These are phyloP conservation scores for Theileria orientalis DNA, from an alignment of 169 alveolate genomes.

Conservation along the genomic window DNA sequence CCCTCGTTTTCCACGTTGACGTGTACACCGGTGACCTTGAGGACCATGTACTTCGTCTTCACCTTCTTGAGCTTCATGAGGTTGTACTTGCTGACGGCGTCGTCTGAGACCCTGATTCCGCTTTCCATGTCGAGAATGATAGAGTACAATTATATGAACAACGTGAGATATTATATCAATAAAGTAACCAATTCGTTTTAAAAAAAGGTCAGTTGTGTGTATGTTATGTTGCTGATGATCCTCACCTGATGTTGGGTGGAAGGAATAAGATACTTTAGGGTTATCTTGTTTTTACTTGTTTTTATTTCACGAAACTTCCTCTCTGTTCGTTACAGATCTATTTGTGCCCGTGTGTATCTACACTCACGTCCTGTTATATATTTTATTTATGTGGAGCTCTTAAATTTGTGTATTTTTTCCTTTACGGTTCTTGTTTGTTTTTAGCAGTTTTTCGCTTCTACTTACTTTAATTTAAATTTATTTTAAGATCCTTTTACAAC, in stretches of 20 bases:
- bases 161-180: neutral
- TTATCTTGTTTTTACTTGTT: neutral
- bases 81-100: slow-evolving; percentile 66
- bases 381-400: too few species aligned
- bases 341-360: too few species aligned
- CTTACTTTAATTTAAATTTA: too few species aligned
- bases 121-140: slow-evolving; percentile 67
- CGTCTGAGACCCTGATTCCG: slow-evolving; percentile 75
- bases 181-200: neutral
- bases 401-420: too few species aligned
- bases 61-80: slow-evolving; percentile 72
- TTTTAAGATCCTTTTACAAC: too few species aligned
- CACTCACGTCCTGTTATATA: too few species aligned
- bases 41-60: slow-evolving; percentile 68
- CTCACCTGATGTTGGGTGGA: slow-evolving; percentile 21
- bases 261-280: neutral
- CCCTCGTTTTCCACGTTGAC: slow-evolving; percentile 44
- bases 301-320: neutral
- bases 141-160: neutral
- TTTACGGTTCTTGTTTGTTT: too few species aligned
- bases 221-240: neutral
- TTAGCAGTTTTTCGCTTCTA: too few species aligned
- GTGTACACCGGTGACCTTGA: slow-evolving; percentile 57
- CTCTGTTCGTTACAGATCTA: too few species aligned
- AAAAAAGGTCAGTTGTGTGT: neutral